These are phyloP conservation scores for Penicillium cosmopolitanum DNA, from an alignment of 495 filamentous ascomycete genomes.

Conservation along the genomic window DNA sequence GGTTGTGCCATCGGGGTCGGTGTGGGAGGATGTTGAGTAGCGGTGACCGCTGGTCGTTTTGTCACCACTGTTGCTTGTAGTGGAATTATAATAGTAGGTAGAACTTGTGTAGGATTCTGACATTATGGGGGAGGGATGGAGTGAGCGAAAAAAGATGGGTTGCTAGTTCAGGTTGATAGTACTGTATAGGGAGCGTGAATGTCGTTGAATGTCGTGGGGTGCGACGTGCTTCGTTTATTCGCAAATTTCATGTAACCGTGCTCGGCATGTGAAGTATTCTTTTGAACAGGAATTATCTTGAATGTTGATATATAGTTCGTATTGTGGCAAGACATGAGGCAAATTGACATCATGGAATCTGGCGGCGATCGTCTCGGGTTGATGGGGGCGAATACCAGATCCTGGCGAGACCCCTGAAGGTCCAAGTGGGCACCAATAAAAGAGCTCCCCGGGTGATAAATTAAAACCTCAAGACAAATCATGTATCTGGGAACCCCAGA, in stretches of 20 bases:
- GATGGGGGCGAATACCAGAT: conserved; percentile 1
- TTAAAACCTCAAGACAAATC: not conserved
- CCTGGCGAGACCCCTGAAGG: conserved; percentile 5
- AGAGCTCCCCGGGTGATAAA: not conserved
- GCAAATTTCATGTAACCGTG: not conserved
- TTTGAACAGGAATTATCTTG: not conserved
- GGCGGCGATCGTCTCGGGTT: conserved; percentile 5
- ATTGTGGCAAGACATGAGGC: conserved; percentile 16
- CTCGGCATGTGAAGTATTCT: no score
- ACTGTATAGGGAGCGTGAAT: no score
- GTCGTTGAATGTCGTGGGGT: not conserved
- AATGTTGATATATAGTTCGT: not conserved
- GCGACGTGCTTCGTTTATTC: not conserved
- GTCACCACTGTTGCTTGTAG: conserved; percentile 30
- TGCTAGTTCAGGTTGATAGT: no score
- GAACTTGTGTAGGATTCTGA: conserved; percentile 31
- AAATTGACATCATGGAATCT: conserved; percentile 12
- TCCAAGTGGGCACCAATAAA: conserved; percentile 8
- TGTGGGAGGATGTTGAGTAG: conserved; percentile 40
- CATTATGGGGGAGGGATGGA: conserved; percentile 16
- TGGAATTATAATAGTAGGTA: conserved; percentile 41
- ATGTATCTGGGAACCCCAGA: not conserved
- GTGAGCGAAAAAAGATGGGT: not conserved
- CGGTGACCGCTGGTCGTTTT: conserved; percentile 36
- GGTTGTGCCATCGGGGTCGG: conserved; percentile 40